A percentile compares a stretch with the other conserved stretches of the same genome.
Conservation (phyloP, 148 eudicot species). For the Rhododendron molle region DNA sequence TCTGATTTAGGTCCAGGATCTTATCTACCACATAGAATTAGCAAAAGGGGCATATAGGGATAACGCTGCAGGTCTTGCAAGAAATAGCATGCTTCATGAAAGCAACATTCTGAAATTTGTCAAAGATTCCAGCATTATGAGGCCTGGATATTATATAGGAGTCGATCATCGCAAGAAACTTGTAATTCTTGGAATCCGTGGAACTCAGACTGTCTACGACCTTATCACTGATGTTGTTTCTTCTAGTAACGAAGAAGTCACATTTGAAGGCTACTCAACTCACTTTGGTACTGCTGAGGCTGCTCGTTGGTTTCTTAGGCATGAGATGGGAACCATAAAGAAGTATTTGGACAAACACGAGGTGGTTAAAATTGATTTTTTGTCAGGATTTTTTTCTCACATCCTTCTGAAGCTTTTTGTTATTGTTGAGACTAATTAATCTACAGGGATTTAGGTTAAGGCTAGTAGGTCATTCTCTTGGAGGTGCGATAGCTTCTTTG, state of each 20-base stretch:
- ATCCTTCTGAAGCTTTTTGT: neutral
- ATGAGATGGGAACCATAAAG: slow-evolving; percentile 75
- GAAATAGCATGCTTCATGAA: slow-evolving; percentile 88
- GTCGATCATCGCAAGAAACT: slow-evolving; percentile 73
- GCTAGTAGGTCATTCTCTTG: slow-evolving; percentile 97
- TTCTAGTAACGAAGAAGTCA: slow-evolving; percentile 75
- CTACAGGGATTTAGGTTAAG: slow-evolving; percentile 94
- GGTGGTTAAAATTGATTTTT: slow-evolving; percentile 40
- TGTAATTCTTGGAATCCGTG: slow-evolving; percentile 93
- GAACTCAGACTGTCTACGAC: slow-evolving; percentile 87
- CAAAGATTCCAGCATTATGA: slow-evolving; percentile 70
- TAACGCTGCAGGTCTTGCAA: slow-evolving; percentile 63
- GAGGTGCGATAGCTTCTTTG: slow-evolving; percentile 85
- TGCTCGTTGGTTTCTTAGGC: slow-evolving; percentile 88
- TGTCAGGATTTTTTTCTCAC: neutral
- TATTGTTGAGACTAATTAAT: slow-evolving; percentile 40
- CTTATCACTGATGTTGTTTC: slow-evolving; percentile 84
- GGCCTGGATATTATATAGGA: slow-evolving; percentile 94
- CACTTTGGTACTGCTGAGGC: slow-evolving; percentile 98
- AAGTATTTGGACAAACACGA: slow-evolving; percentile 62
- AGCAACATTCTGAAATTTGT: slow-evolving; percentile 71
- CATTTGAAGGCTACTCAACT: slow-evolving; percentile 69
- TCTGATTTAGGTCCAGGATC: slow-evolving; percentile 63
- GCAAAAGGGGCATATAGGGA: slow-evolving; percentile 80
- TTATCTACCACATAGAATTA: slow-evolving; percentile 81